phyloP scores from a whole-genome alignment of 768 basidiomycete species.

The Boletus coccyginus region DNA sequence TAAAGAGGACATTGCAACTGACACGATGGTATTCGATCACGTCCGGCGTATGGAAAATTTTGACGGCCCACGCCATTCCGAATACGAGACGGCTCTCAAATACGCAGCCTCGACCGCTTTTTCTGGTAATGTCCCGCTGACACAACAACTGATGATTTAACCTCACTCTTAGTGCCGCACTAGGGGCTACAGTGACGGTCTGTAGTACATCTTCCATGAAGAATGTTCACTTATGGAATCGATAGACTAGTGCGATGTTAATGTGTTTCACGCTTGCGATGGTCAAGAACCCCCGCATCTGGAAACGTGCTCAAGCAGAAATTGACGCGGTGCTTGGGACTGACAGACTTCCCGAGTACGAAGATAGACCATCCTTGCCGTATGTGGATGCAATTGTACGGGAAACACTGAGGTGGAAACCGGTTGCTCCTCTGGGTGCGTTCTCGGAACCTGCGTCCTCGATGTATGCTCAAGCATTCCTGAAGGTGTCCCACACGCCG shows the following conservation, averaged over 20 bases:
- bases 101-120: neutral
- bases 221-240: neutral
- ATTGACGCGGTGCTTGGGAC: constrained; percentile 6
- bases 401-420: constrained; percentile 7
- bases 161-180: neutral
- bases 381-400: constrained; percentile 8
- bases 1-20: neutral
- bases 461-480: neutral
- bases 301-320: constrained; percentile 12
- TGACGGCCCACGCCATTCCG: neutral
- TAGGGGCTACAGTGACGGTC: neutral
- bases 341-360: neutral
- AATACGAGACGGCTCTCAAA: neutral
- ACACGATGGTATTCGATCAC: neutral
- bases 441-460: neutral
- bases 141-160: neutral
- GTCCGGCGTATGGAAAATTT: neutral
- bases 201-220: neutral
- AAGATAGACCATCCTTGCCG: constrained; percentile 7
- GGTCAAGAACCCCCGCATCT: constrained; percentile 9
- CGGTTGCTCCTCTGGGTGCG: constrained; percentile 1
- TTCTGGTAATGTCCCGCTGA: neutral
- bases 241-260: neutral
- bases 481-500: constrained; percentile 1
- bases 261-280: constrained; percentile 10